A percentile compares a stretch with the other conserved stretches of the same genome.
Conservation (phyloP, 1,139 yeast genomes). For the Keqinozyma sinolaborantium region DNA sequence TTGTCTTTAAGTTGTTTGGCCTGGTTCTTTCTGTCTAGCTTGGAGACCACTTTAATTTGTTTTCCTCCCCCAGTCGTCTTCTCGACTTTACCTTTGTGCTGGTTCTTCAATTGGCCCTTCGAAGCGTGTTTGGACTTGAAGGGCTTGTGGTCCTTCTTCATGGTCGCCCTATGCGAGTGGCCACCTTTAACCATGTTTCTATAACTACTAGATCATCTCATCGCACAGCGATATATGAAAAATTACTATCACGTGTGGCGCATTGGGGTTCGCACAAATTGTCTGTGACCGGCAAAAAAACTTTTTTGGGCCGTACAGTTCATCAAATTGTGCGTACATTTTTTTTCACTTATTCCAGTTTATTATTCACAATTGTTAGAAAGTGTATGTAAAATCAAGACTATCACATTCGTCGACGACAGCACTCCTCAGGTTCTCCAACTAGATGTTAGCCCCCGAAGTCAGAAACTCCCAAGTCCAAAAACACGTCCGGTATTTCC, state of each 20-base stretch:
- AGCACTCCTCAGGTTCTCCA: no score
- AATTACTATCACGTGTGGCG: constrained; percentile 8
- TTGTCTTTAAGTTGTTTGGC: constrained; percentile 74
- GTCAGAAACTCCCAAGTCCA: no score
- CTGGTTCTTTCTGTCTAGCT: constrained; percentile 72
- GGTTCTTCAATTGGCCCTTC: constrained; percentile 81
- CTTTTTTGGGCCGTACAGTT: no score
- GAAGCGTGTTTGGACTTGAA: constrained; percentile 90
- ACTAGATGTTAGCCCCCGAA: no score
- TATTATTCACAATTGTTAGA: neutral
- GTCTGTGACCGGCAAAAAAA: neutral
- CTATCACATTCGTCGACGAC: no score
- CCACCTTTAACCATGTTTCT: constrained; percentile 58
- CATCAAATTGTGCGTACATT: neutral
- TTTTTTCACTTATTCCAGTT: neutral
- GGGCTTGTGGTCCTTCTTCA: constrained; percentile 81
- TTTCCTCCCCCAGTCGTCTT: constrained; percentile 42
- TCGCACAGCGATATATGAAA: constrained; percentile 7
- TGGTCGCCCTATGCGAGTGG: constrained; percentile 77
- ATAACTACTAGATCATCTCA: constrained; percentile 9
- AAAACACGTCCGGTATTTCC: no score
- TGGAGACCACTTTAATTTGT: constrained; percentile 47
- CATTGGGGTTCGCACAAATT: constrained; percentile 6
- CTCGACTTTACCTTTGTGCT: constrained; percentile 85
- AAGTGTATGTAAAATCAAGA: neutral